Evolutionary conservation across 2,329 filamentous ascomycete genomes (phyloP), one percentile per base, ranked within the genome.

Genomic region (Diaporthe humulicola): DNA sequence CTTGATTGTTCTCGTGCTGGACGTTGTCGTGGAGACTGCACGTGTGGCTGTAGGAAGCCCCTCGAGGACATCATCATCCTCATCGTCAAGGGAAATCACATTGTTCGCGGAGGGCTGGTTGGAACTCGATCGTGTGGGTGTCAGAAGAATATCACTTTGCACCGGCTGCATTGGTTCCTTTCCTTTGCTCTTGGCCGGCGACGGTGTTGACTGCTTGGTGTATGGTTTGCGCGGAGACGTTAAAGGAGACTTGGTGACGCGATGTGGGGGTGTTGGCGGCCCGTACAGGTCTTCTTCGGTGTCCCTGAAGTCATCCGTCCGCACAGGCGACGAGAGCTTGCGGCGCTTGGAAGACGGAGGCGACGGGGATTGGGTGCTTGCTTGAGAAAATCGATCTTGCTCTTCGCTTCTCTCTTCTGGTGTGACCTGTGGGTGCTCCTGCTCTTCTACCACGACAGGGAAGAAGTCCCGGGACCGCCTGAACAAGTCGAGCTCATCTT

Each of bases 381-480:
- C 45, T 69, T 40, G 64, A 6, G 64, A 69, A 6, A 54, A 33
- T 7, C 64, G 73, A 48, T 30, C 40, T 25, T 28, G 60, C 58
- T 36, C 50, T 0, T 71, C 60, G 25, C 71, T 45, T 10, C 56
- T 61, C 4, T 57, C 64, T 30, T 78, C 74, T 54, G 70, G 71
- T 2, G 73, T 70, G 66, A 58, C 50, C 40, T 64, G 30, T n/a
- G 56, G 70, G 19, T 70, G 45, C 52, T 77, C 60, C 40, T 77
- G 67, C 40, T 83, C 82, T 45, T 80, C 76, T 3, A 80, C 48
- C 25, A 71, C 79, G 48, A 84, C 82, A 8, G 86, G 84, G 69
- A 87, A 88, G 79, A 89, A 88, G 74, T 87, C 84, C 76, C 86
- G 87, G 17, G 87, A 84, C 7, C 87, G 87, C 56, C 86, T 84